Base-by-base conservation (phyloP, 1,284 basidiomycete species). In the Coniferiporia sulphurascens region DNA sequence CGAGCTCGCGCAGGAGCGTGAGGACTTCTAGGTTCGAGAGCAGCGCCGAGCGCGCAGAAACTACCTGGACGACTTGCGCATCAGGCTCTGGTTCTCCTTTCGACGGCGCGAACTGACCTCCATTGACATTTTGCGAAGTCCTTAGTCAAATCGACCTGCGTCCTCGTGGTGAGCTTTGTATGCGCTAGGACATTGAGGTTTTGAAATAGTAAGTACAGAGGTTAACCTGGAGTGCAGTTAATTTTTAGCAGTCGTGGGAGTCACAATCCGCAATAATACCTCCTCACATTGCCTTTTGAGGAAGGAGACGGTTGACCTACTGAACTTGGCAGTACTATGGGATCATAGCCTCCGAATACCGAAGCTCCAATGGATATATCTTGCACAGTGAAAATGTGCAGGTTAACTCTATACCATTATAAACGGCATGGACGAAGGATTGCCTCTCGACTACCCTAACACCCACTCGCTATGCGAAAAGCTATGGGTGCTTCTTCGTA, bases 21-120 rank as follows among this genome's bases (percentile, higher is more conserved):
- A 96, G 78, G 63, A 97, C 93, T 73, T 98, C 95, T 68, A 81
- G 86, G 74, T 95, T 94, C 46, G 90, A 87, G 10, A 95, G 80
- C 58, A 95, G 83, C 8, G 90, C 89, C 4, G 91, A 81, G 44
- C 91, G 83, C 17, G 86, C 73, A 63, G 89, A 87, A 59, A 95
- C 68, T 61, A 97, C 85, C 89, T 94, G 67, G 13, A 53, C 44
- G 17, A 48, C 27, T 27, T 5, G 27, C 5, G 27, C 5, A 27
- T 27, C 27, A 27, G 27, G 27, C 27, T 27, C 27, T 27, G 27
- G 27, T 27, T 2, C 27, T 27, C 27, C 27, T 27, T 27, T 27
- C 27, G 27, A 27, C 27, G 27, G 27, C 27, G 27, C 27, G 27
- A 27, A n/a, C 54, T 19, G 21, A 56, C 59, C 43, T 60, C 53